Evolutionary conservation across 257 asterid species (phyloP).

Genomic region (Scutellaria baicalensis): DNA sequence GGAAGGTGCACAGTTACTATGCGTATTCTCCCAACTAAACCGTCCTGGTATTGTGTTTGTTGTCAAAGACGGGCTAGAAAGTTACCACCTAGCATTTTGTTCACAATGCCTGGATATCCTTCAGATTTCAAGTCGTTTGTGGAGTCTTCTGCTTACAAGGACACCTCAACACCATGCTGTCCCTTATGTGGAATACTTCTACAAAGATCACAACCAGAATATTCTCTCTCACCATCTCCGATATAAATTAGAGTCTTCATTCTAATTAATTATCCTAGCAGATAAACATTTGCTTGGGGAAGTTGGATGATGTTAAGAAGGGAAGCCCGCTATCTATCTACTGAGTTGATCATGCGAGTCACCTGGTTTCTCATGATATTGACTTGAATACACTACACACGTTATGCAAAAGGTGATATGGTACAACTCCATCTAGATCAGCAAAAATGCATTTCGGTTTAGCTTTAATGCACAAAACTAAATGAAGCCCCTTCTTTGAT

Average conservation of each 20-base stretch:
- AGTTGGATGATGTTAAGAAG: background rate
- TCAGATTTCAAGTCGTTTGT: conserved; percentile 33
- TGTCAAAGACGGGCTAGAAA: conserved; percentile 51
- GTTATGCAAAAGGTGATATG: background rate
- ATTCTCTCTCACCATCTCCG: conserved; percentile 63
- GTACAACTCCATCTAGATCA: background rate
- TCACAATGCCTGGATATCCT: conserved; percentile 41
- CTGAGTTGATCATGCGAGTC: background rate
- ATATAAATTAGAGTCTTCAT: conserved; percentile 20
- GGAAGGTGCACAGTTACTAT: conserved; percentile 61
- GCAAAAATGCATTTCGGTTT: background rate
- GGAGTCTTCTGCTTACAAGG: conserved; percentile 18
- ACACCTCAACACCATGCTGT: conserved; percentile 51
- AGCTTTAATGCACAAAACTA: background rate
- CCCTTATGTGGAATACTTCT: conserved; percentile 81
- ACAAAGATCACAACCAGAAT: conserved; percentile 63
- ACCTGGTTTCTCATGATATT: background rate
- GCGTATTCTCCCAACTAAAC: conserved; percentile 55
- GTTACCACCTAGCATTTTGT: conserved; percentile 47
- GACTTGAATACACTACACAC: background rate
- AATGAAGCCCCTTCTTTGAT: background rate
- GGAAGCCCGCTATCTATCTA: background rate
- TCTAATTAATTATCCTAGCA: background rate
- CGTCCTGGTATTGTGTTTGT: conserved; percentile 73
- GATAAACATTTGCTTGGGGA: background rate